Evolutionary conservation across 1,284 basidiomycete genomes (phyloP), one percentile per base, ranked within the genome.

Genomic region (Abortiporus biennis): DNA sequence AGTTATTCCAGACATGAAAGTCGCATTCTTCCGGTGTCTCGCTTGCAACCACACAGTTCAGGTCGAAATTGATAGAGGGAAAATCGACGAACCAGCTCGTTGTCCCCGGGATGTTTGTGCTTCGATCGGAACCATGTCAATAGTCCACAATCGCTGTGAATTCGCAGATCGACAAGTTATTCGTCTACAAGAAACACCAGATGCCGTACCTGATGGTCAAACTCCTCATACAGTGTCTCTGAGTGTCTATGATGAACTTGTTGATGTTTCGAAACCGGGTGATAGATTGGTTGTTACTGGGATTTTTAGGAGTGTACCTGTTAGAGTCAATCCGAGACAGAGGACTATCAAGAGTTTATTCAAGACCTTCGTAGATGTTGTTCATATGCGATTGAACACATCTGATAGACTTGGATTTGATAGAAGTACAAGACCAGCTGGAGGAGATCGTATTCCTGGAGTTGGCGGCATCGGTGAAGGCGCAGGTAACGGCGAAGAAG

Each of bases 1-100:
- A 3, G 87, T 99, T 56, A 98, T 99, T 45, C 95, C 96, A 2
- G 95, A 99, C 64, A 99, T 99, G 96, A 93, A 92, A 66, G 77
- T 81, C 56, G 95, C 94, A 23, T 99, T 99, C 72, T 99, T 99
- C 80, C 88, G 94, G 36, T 99, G 95, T 67, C 70, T 92, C n/a
- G 86, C 85, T 30, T 99, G 96, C 63, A 87, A 86, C 45, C 94
- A 99, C 64, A 96, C 94, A 4, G 81, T 93, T 5, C 87, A 92
- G 58, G 90, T 91, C 49, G 93, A 96, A 58, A 96, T 99, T 44
- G 93, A 98, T 63, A 84, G 94, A 9, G 95, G 95, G 30, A 88
- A 92, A 62, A 98, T 99, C 54, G 81, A 86, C 57, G 95, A 99
- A 64, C 95, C 96, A 1, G 73, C 75, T 13, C 78, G 82, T 23